Conservation (phyloP, 2,329 filamentous ascomycete genomes). For the Calonectria pauciramosa region DNA sequence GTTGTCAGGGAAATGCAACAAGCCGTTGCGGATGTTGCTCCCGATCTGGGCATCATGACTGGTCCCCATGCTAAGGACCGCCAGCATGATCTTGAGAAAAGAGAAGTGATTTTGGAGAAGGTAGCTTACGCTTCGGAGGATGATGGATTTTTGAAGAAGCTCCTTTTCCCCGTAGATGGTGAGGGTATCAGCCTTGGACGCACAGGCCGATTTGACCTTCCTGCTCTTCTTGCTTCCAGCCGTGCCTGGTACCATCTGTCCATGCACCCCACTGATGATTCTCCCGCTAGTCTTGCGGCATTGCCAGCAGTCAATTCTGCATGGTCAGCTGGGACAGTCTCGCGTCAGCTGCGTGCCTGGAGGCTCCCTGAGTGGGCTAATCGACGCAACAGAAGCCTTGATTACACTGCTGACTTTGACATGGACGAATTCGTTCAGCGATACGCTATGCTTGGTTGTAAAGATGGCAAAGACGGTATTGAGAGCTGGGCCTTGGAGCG, state of each 20-base stretch:
- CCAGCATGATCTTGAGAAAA: constrained; percentile 84
- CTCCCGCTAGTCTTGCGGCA: constrained; percentile 80
- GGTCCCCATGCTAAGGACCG: constrained; percentile 78
- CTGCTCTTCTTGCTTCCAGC: constrained; percentile 82
- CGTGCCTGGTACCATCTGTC: constrained; percentile 96
- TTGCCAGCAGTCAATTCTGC: constrained; percentile 80
- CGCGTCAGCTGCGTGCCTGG: constrained; percentile 93
- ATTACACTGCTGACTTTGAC: constrained; percentile 98
- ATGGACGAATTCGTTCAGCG: constrained; percentile 90
- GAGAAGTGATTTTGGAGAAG: constrained; percentile 88
- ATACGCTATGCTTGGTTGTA: constrained; percentile 87
- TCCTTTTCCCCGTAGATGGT: constrained; percentile 83
- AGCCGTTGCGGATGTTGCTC: constrained; percentile 81
- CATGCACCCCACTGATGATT: constrained; percentile 91
- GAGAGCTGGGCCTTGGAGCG: constrained; percentile 95
- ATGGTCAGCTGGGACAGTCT: constrained; percentile 95
- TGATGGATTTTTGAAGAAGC: constrained; percentile 84
- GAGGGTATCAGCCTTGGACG: constrained; percentile 87
- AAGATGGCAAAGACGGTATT: constrained; percentile 91
- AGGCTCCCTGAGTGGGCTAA: constrained; percentile 97
- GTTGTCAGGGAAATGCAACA: constrained; percentile 89
- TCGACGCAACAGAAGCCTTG: constrained; percentile 87
- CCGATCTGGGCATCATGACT: constrained; percentile 82
- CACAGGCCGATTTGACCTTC: constrained; percentile 83
- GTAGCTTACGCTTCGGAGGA: constrained; percentile 85